Conservation (phyloP, 176 grass and related monocot species). For the Cenchrus purpureus region DNA sequence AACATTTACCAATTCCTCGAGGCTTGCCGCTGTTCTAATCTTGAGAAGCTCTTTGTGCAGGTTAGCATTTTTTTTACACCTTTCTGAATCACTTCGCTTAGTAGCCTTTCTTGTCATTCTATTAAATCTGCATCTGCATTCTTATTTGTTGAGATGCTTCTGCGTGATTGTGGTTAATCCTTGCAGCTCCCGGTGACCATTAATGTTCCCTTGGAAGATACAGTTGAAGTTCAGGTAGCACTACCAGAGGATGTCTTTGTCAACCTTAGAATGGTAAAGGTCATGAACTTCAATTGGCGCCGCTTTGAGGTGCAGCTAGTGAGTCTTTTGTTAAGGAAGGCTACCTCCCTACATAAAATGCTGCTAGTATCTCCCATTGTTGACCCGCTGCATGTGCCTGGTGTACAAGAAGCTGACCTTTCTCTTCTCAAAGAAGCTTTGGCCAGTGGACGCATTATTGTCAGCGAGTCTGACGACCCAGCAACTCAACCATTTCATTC, state of each 20-base stretch:
- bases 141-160: background rate
- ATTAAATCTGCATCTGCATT: background rate
- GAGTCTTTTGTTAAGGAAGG: background rate
- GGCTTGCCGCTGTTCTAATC: conserved; percentile 34
- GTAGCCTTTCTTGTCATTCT: background rate
- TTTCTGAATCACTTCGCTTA: background rate
- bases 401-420: background rate
- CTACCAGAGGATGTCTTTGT: background rate
- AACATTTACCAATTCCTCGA: conserved; percentile 53
- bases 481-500: background rate
- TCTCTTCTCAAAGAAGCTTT: background rate
- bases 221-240: background rate
- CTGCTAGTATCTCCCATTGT: background rate
- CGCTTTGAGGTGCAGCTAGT: background rate
- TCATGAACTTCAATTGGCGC: background rate
- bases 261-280: background rate
- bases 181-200: background rate
- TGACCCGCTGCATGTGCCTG: background rate
- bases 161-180: background rate
- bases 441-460: background rate
- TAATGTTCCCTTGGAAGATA: background rate
- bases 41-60: conserved; percentile 70
- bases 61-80: background rate
- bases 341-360: background rate
- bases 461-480: background rate